Base-by-base conservation (phyloP, 768 basidiomycete species). In the Lactarius evosmus region DNA sequence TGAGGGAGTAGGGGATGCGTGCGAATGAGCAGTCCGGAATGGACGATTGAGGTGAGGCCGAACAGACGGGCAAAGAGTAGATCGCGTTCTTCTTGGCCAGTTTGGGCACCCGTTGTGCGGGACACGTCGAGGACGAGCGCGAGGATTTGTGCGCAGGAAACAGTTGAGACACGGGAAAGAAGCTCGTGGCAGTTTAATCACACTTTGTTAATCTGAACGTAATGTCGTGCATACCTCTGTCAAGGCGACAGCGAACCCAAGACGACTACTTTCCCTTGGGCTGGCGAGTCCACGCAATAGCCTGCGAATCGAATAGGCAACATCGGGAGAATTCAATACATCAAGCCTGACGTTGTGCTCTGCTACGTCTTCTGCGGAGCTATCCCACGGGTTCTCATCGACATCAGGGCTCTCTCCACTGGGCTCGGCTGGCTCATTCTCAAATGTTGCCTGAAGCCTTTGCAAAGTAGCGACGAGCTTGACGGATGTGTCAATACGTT, bases 171-270 rank as follows among this genome's bases (percentile, higher is more conserved):
- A 51, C 90, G 82, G 36, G 89, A 87, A 36, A 97, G 77, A 12
- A 97, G 79, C 95, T 97, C 60, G 63, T 49, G 19, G 30, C 22
- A 44, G 56, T 7, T 30, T 25, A 53, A 49, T 69, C 58, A 55
- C 52, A 34, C 19, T 61, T 29, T 36, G 29, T 27, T 60, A 34
- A 52, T 72, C 22, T 7, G 29, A 22, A 22, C 3, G 19, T 55
- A 29, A 34, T 38, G 29, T 25, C 46, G 38, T 17, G 74, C 84
- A 69, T 71, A 96, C 95, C 81, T 97, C 95, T 0, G 96, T 94
- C 68, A 99, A 78, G 34, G 95, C 94, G 50, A 99, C 96, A 9
- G 95, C 93, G 73, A 98, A 99, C 19, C 96, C 96, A 40, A 98
- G 78, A 68, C 96, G 78, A 74, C 94, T 96, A 74, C 92, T 93